phyloP scores from a whole-genome alignment of 768 basidiomycete genomes.

The Candolleomyces eurysporus region DNA sequence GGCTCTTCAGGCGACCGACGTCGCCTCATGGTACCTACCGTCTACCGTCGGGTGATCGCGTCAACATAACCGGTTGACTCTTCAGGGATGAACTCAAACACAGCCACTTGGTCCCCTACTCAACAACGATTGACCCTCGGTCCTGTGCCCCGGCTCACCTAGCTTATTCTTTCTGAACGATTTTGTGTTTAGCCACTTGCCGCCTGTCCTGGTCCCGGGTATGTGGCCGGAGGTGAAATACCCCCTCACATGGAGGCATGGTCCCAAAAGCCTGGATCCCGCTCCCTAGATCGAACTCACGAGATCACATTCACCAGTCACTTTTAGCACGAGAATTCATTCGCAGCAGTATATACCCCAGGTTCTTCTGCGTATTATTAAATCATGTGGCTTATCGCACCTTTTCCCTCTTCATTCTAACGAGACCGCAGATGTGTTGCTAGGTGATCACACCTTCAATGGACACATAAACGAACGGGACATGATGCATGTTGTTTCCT shows the following conservation, averaged over 20 bases:
- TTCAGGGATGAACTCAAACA: background rate
- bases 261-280: background rate
- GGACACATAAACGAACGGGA: slow-evolving; percentile 14
- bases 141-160: too few relatives aligned
- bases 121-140: background rate
- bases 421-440: slow-evolving; percentile 11
- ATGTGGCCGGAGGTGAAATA: background rate
- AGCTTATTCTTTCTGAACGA: too few relatives aligned
- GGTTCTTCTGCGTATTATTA: slow-evolving; percentile 8
- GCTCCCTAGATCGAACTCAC: background rate
- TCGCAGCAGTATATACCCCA: background rate
- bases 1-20: too few relatives aligned
- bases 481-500: too few relatives aligned
- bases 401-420: slow-evolving; percentile 19
- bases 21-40: too few relatives aligned
- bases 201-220: too few relatives aligned
- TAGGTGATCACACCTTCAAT: slow-evolving; percentile 9
- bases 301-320: background rate
- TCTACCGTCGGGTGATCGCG: background rate
- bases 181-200: too few relatives aligned
- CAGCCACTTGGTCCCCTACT: background rate
- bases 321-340: background rate
- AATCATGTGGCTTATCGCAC: slow-evolving; percentile 6
- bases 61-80: background rate
- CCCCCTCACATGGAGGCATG: background rate